Evolutionary conservation across 1,139 yeast genomes (phyloP).

Genomic region (Williopsis jadinii): DNA sequence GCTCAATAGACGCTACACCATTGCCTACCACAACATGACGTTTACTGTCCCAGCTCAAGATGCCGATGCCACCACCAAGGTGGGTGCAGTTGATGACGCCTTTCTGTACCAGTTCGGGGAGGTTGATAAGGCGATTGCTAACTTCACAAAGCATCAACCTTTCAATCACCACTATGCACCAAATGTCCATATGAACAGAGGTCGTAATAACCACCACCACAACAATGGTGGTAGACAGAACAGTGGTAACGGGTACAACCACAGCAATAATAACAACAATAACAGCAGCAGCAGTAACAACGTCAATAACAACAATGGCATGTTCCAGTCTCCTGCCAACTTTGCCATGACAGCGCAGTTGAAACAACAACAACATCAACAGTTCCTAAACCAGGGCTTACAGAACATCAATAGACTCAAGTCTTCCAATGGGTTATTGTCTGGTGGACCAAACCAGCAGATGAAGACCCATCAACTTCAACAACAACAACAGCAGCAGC

Average conservation of each 20-base stretch:
- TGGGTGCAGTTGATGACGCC: too few relatives aligned
- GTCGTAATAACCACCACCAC: slow-evolving; percentile 9
- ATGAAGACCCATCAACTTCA: background rate
- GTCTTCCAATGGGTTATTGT: background rate
- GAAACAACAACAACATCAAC: slow-evolving; percentile 21
- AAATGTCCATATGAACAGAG: slow-evolving; percentile 19
- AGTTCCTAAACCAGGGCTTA: slow-evolving; percentile 14
- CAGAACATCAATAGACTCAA: slow-evolving; percentile 15
- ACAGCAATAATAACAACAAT: slow-evolving; percentile 9
- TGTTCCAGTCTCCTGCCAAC: slow-evolving; percentile 19
- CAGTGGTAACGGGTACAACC: slow-evolving; percentile 3
- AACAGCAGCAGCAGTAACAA: slow-evolving; percentile 12
- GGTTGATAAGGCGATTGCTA: slow-evolving; percentile 23
- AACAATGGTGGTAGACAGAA: slow-evolving; percentile 7
- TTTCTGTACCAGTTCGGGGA: slow-evolving; percentile 20
- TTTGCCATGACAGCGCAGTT: slow-evolving; percentile 18
- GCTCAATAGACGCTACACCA: too few relatives aligned
- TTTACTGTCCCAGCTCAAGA: too few relatives aligned
- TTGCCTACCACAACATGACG: too few relatives aligned
- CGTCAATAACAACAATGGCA: slow-evolving; percentile 5
- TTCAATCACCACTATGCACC: slow-evolving; percentile 25
- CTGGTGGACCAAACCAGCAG: background rate
- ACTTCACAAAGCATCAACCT: slow-evolving; percentile 23
- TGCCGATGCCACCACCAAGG: too few relatives aligned
- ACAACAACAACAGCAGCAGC: background rate